phyloP scores from a whole-genome alignment of 805 yeast species.

The Pichia manshurica region DNA sequence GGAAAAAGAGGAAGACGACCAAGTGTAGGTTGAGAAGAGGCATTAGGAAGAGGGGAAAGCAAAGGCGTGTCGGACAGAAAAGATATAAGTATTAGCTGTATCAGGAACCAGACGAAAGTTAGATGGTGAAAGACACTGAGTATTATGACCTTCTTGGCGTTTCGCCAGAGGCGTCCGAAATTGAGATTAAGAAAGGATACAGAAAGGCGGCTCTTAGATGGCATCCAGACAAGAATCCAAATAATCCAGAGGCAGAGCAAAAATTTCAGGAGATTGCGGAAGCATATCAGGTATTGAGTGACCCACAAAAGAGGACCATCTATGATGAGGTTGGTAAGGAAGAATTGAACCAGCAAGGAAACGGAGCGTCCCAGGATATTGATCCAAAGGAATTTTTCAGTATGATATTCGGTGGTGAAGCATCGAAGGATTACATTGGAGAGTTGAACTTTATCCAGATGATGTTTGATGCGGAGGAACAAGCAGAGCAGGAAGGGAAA shows the following conservation, averaged over 20 bases:
- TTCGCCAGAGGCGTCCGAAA: conserved; percentile 49
- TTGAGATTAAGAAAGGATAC: conserved; percentile 74
- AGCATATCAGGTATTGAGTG: conserved; percentile 75
- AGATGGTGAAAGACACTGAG: conserved; percentile 69
- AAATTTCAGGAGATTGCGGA: conserved; percentile 60
- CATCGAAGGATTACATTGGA: conserved; percentile 82
- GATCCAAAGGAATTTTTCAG: conserved; percentile 70
- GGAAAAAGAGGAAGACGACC: neutral
- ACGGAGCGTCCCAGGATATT: conserved; percentile 56
- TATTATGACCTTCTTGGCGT: conserved; percentile 68
- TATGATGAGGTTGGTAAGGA: conserved; percentile 76
- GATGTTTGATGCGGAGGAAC: conserved; percentile 38
- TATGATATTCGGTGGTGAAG: conserved; percentile 83
- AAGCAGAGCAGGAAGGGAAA: conserved; percentile 41
- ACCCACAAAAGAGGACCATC: conserved; percentile 53
- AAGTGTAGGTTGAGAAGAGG: neutral
- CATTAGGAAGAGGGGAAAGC: too few species aligned
- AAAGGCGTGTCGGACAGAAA: too few species aligned
- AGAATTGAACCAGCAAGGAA: conserved; percentile 35
- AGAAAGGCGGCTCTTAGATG: conserved; percentile 67
- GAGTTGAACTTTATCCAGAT: conserved; percentile 77
- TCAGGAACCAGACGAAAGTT: too few species aligned
- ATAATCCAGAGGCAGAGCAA: conserved; percentile 68
- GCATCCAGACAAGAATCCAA: conserved; percentile 79
- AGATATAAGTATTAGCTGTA: too few species aligned